phyloP scores from a whole-genome alignment of 352 stramenopile species.

The Pythium plurisporium region DNA sequence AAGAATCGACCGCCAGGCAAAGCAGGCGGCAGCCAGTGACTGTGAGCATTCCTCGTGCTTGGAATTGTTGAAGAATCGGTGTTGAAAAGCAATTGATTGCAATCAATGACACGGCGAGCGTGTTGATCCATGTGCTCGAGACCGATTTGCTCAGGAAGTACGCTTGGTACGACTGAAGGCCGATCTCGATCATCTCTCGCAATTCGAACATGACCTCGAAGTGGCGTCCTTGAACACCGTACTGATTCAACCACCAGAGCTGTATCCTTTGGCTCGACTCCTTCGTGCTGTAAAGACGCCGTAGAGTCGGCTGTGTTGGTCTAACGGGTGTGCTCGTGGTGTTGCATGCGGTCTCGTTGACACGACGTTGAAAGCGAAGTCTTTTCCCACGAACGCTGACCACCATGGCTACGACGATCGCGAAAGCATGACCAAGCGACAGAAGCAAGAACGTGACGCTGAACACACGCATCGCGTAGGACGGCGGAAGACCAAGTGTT shows the following conservation, averaged over 20 bases:
- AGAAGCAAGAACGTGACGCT: neutral
- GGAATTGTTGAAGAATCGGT: conserved; percentile 1
- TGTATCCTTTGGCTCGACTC: too few species aligned
- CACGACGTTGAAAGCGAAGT: too few species aligned
- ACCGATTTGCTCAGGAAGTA: conserved; percentile 11
- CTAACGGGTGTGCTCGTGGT: too few species aligned
- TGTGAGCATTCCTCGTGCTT: neutral
- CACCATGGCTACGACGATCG: neutral
- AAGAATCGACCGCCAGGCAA: neutral
- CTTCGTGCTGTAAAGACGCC: too few species aligned
- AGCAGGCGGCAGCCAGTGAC: neutral
- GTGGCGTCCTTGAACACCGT: conserved; percentile 5
- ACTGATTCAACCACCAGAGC: too few species aligned
- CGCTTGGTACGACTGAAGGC: conserved; percentile 17
- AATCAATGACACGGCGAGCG: conserved; percentile 2
- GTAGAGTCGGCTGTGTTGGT: too few species aligned
- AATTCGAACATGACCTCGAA: conserved; percentile 9
- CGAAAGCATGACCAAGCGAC: neutral
- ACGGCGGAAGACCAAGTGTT: neutral
- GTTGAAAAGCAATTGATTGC: conserved; percentile 10
- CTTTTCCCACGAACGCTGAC: neutral
- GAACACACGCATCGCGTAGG: neutral
- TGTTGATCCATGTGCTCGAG: conserved; percentile 12
- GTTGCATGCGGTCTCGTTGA: too few species aligned
- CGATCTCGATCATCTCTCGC: conserved; percentile 15